Evolutionary conservation across 768 basidiomycete genomes (phyloP).

Genomic region (Lyophyllum shimeji): DNA sequence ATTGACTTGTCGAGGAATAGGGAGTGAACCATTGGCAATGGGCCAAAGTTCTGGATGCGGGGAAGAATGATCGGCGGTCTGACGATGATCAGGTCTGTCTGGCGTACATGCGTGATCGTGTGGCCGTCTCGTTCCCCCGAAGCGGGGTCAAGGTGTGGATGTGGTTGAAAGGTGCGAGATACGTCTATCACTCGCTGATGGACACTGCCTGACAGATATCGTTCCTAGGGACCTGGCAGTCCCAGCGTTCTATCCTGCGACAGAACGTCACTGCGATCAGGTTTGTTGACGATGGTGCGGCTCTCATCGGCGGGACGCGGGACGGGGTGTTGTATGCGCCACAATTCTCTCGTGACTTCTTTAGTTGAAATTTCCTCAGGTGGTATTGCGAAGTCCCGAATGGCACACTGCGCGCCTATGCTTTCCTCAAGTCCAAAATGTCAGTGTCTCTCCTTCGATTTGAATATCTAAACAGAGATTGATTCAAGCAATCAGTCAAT

Average conservation of each 20-base stretch:
- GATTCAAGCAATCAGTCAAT: conserved; percentile 36
- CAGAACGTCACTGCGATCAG: conserved; percentile 63
- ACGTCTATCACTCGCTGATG: background rate
- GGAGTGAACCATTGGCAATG: conserved; percentile 55
- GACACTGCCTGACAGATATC: conserved; percentile 4
- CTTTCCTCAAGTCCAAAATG: conserved; percentile 61
- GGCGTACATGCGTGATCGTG: conserved; percentile 54
- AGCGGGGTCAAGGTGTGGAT: conserved; percentile 66
- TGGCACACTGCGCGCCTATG: conserved; percentile 59
- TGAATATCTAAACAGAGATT: background rate
- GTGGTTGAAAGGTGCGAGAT: conserved; percentile 48
- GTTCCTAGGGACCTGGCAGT: conserved; percentile 56
- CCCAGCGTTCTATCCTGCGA: conserved; percentile 61
- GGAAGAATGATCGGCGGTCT: conserved; percentile 29
- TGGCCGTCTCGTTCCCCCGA: conserved; percentile 63
- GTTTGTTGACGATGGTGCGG: conserved; percentile 63
- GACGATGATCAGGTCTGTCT: conserved; percentile 47
- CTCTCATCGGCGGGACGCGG: conserved; percentile 65
- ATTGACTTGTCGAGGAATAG: conserved; percentile 22
- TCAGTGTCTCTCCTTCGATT: conserved; percentile 28
- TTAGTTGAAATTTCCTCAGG: conserved; percentile 30
- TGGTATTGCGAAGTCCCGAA: conserved; percentile 73
- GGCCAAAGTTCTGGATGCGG: conserved; percentile 53
- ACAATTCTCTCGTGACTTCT: background rate
- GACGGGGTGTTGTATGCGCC: conserved; percentile 64